Evolutionary conservation across 495 filamentous ascomycete species (phyloP).

Genomic region (Lepraria neglecta): DNA sequence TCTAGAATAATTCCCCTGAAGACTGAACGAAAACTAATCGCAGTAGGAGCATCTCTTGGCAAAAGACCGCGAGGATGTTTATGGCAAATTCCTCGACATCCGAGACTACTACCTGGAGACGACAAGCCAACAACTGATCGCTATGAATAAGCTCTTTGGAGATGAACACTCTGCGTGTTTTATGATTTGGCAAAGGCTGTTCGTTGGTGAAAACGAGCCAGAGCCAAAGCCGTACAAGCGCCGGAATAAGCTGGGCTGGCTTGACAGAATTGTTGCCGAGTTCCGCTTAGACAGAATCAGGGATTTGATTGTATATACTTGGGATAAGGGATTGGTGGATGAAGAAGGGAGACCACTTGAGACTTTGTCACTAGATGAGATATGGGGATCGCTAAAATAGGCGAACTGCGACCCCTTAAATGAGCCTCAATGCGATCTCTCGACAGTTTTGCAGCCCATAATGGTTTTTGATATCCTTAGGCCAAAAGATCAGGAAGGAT

Average conservation of each 20-base stretch:
- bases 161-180: conserved; percentile 5
- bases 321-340: not conserved
- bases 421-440: not conserved
- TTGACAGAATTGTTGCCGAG: conserved; percentile 3
- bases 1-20: not conserved
- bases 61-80: conserved; percentile 4
- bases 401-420: not conserved
- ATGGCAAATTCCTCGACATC: conserved; percentile 1
- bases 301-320: not conserved
- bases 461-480: too few relatives aligned
- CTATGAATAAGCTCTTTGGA: conserved; percentile 4
- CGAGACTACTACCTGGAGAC: conserved; percentile 3
- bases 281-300: not conserved
- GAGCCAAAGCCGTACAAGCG: conserved; percentile 2
- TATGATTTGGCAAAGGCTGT: conserved; percentile 7
- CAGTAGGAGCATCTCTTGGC: conserved; percentile 4
- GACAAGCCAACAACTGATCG: conserved; percentile 2
- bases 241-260: conserved; percentile 1
- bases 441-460: too few relatives aligned
- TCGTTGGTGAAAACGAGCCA: not conserved
- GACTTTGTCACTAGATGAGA: too few relatives aligned
- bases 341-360: not conserved
- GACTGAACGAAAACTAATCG: conserved; percentile 3
- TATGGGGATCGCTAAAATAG: conserved; percentile 3
- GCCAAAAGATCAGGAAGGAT: too few relatives aligned